A percentile compares a stretch with the other conserved stretches of the same genome.
phyloP scores from a whole-genome alignment of 2,329 filamentous ascomycete genomes.

The Metarhizium rileyi region DNA sequence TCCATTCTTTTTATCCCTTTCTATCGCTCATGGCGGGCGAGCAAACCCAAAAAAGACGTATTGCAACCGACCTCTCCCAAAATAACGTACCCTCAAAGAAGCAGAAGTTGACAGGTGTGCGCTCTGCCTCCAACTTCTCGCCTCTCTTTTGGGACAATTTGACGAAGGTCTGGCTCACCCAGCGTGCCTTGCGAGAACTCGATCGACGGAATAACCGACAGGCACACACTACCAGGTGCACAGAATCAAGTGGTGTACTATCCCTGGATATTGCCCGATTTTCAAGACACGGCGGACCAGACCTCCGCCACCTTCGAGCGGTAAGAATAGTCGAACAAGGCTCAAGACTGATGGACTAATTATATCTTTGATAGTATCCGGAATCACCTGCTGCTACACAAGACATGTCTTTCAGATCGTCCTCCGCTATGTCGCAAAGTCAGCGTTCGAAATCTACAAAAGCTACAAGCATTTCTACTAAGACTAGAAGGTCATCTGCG shows the following conservation, averaged over 20 bases:
- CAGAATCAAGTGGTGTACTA: background rate
- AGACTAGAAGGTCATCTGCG: conserved; percentile 1
- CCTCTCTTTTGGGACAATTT: conserved; percentile 19
- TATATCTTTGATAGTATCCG: too few species aligned
- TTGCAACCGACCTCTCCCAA: background rate
- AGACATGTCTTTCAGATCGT: background rate
- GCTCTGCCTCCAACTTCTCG: conserved; percentile 9
- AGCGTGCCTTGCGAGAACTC: conserved; percentile 17
- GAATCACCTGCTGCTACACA: too few species aligned
- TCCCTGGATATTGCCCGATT: background rate
- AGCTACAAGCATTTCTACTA: background rate
- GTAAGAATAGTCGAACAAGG: background rate
- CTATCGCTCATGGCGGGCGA: background rate
- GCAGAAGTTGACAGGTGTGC: background rate
- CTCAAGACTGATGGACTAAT: background rate
- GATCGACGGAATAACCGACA: background rate
- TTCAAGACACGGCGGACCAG: background rate
- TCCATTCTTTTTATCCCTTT: background rate
- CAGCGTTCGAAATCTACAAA: too few species aligned
- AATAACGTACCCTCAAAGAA: background rate
- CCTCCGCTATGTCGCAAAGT: too few species aligned
- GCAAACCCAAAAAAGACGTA: background rate
- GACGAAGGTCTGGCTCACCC: conserved; percentile 17
- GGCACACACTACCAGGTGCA: background rate
- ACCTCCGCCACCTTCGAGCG: background rate